Base-by-base conservation (phyloP, 805 yeast genomes). In the Saccharomyces kudriavzevii region DNA sequence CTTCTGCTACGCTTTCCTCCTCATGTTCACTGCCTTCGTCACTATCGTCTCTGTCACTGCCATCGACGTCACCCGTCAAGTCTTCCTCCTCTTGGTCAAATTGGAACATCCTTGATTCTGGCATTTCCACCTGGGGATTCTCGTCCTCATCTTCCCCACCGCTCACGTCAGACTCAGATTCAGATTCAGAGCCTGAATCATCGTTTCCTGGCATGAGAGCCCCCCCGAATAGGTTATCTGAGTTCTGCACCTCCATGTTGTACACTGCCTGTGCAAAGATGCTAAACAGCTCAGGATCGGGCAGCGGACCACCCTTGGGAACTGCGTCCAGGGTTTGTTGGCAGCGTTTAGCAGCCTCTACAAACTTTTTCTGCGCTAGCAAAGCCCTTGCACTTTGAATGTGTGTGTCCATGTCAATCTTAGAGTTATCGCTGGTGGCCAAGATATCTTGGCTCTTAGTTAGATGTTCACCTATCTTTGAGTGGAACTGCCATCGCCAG, bases 301-400 rank as follows among this genome's bases (percentile, higher is more conserved):
- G 43, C 43, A 35, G 8, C 43, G 6, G 6, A 9, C 24, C 43
- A 17, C 17, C 22, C 27, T 49, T 54, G n/a, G 58, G 49, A 24
- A 49, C 56, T 13, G 56, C 22, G 43, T 60, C 61, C 28, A 60
- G 28, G 6, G 94, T 90, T 53, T 82, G 81, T 0, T 88, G 90
- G 58, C 85, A 87, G 52, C 74, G 72, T 55, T 82, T 86, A 1
- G 81, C 82, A 0, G 96, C 89, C n/a, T 68, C 64, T 30, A 84
- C 91, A 9, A 17, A 35, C 22, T 35, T 35, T 35, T 35, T 35
- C 43, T 35, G 43, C 17, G 43, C 24, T 3, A 35, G 24, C 24
- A 35, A 35, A 20, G n/a, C 43, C 9, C 11, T 35, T 35, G 43
- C 43, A 17, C 11, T 17, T 17, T 35, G 43, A 35, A 35, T 17